Evolutionary conservation across 805 yeast genomes (phyloP).

Genomic region (Candida yuanshanica): DNA sequence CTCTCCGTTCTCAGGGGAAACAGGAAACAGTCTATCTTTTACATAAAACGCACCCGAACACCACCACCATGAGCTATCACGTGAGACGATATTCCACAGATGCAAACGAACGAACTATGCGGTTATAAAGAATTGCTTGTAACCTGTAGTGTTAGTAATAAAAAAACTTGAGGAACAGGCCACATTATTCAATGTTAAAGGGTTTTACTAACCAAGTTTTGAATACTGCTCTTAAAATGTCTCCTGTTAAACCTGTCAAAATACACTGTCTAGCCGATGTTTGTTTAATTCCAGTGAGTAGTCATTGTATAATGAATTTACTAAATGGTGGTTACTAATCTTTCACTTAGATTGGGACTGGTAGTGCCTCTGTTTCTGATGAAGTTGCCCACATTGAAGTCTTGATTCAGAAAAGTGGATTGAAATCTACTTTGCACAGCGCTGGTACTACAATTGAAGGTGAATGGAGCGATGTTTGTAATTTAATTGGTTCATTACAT

Average conservation of each 20-base stretch:
- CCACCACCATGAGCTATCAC: too few relatives aligned
- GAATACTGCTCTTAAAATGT: background rate
- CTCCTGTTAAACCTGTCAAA: constrained; percentile 25
- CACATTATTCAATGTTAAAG: background rate
- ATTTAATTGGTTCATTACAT: constrained; percentile 72
- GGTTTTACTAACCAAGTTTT: background rate
- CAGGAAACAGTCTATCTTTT: too few relatives aligned
- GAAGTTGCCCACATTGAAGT: constrained; percentile 70
- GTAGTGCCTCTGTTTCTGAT: constrained; percentile 70
- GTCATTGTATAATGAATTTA: background rate
- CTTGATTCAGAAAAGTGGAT: constrained; percentile 52
- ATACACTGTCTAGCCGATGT: constrained; percentile 78
- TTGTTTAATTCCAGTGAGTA: constrained; percentile 72
- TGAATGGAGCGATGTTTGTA: constrained; percentile 87
- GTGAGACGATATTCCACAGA: too few relatives aligned
- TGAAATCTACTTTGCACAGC: constrained; percentile 71
- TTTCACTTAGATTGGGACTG: constrained; percentile 77
- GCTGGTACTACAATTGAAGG: constrained; percentile 93
- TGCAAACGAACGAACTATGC: too few relatives aligned
- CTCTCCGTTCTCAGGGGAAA: too few relatives aligned
- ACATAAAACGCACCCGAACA: too few relatives aligned
- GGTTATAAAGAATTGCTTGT: too few relatives aligned
- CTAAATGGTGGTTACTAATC: constrained; percentile 3
- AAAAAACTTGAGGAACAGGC: too few relatives aligned
- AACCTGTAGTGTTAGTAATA: too few relatives aligned